These are phyloP conservation scores for Erodium chrysanthum DNA, from an alignment of 441 rosid species.

Conservation along the genomic window DNA sequence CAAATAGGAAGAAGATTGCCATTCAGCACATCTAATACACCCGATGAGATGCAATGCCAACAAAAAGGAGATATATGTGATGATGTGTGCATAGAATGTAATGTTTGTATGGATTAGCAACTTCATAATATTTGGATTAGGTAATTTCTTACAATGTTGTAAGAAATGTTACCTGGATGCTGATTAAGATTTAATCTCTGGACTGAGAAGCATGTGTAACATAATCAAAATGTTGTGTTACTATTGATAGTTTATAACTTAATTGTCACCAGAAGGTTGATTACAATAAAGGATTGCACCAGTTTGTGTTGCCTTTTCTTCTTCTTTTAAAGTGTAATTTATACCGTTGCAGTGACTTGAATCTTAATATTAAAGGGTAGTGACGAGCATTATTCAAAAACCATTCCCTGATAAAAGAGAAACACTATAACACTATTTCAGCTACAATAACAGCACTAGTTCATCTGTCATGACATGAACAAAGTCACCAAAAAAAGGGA, in stretches of 20 bases:
- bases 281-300: not conserved
- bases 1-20: slow-evolving; percentile 16
- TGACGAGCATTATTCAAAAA: not conserved
- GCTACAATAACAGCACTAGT: not conserved
- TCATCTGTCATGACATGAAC: not conserved
- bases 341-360: too few relatives aligned
- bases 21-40: slow-evolving; percentile 2
- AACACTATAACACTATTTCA: not conserved
- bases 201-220: not conserved
- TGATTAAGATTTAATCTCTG: not conserved
- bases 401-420: not conserved
- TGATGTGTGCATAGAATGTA: slow-evolving; percentile 29
- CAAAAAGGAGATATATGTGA: slow-evolving; percentile 24
- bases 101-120: slow-evolving; percentile 24
- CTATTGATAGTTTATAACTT: not conserved
- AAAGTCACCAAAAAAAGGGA: too few relatives aligned
- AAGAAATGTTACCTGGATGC: not conserved
- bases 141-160: too few relatives aligned
- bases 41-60: slow-evolving; percentile 23
- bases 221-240: slow-evolving; percentile 1
- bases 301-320: too few relatives aligned
- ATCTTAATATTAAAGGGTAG: too few relatives aligned
- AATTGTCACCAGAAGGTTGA: not conserved
- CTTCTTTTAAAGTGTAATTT: too few relatives aligned
- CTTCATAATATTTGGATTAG: too few relatives aligned